Evolutionary conservation across 2,329 filamentous ascomycete genomes (phyloP).

Genomic region (Trichoderma semiorbis): DNA sequence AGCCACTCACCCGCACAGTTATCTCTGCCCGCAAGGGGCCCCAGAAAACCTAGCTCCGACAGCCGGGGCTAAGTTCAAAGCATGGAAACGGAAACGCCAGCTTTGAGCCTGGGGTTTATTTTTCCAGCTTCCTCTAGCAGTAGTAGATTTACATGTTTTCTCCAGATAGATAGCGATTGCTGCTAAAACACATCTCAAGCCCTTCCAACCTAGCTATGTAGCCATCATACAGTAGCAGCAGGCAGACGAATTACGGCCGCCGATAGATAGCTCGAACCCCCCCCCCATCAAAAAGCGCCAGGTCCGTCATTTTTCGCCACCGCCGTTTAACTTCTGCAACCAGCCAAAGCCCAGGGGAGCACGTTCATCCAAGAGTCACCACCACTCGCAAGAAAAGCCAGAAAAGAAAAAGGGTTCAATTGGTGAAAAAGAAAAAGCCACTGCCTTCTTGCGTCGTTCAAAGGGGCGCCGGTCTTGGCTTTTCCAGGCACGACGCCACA

Average conservation of each 20-base stretch:
- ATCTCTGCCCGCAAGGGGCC: not conserved
- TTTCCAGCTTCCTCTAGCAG: not conserved
- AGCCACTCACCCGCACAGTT: slow-evolving; percentile 14
- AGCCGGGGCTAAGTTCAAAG: not conserved
- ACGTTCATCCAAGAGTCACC: not conserved
- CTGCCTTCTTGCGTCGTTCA: not conserved
- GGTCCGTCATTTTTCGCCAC: slow-evolving; percentile 3
- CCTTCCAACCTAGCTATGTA: not conserved
- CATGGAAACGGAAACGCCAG: not conserved
- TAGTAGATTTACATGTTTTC: not conserved
- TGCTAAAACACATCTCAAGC: not conserved
- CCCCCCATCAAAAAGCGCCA: not conserved
- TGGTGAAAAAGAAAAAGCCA: not conserved
- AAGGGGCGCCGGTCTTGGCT: not conserved
- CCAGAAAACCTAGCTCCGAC: not conserved
- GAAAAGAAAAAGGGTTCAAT: not conserved
- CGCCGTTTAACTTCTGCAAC: not conserved
- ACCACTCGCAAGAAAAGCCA: not conserved
- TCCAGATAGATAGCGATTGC: not conserved
- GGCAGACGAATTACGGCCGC: not conserved
- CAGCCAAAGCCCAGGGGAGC: not conserved
- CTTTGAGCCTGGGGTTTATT: not conserved
- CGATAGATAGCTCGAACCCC: not conserved
- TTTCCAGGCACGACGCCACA: slow-evolving; percentile 9
- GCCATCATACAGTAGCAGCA: not conserved